Base-by-base conservation (phyloP, 2,329 filamentous ascomycete species). In the Cytospora piceae region DNA sequence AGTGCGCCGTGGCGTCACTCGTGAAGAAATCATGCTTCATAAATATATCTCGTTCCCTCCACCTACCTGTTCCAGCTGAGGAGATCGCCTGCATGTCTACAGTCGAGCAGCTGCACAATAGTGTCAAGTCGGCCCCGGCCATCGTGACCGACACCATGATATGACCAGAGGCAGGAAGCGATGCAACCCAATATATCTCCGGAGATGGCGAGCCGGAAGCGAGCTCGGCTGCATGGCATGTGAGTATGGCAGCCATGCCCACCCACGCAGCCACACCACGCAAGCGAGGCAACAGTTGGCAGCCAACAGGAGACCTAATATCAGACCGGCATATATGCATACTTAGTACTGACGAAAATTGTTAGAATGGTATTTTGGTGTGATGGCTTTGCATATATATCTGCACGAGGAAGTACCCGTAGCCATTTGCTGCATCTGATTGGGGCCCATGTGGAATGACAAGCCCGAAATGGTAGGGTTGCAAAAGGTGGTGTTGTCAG, bases 111-210 rank as follows among this genome's bases (percentile, higher is more conserved):
- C 54, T 39, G 64, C 61, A 4, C 52, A 55, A n/a, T n/a, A 42
- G 49, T 8, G 54, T 58, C 60, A 34, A 39, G 54, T 27, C 31
- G 32, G 24, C 32, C 20, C 20, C 7, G 22, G 22, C 54, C 64
- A 65, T 63, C 54, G 64, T 58, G 58, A 65, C 64, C 46, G 32
- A 57, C 22, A 39, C 24, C 31, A n/a, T 46, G 31, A 54, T 65
- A 57, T 42, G 63, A 20, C 42, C n/a, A 20, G 32, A 27, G 24
- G 15, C 12, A 32, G 24, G 29, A 24, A 3, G 9, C n/a, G 11
- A 20, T 54, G 52, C 52, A 20, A 54, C 52, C 52, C 27, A 32
- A 54, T 29, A 32, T 54, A 29, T 17, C 4, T 54, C 37, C 29
- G 39, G 11, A 27, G 20, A 34, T 24, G 15, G 15, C 12, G 20